phyloP scores from a whole-genome alignment of 306 rosid species.

The Medicago lupulina region DNA sequence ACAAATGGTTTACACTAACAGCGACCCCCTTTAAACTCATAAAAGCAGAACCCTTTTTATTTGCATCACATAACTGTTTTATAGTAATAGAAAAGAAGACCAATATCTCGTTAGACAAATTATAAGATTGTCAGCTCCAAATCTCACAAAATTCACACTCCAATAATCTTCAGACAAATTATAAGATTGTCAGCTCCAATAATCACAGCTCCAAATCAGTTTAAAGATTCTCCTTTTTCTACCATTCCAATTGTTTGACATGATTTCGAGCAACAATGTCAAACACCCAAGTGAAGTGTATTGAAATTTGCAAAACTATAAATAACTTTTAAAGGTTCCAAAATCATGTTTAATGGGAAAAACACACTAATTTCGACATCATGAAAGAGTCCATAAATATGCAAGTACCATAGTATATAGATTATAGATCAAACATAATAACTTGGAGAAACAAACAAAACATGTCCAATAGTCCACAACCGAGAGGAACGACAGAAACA shows the following conservation, averaged over 20 bases:
- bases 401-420: not conserved
- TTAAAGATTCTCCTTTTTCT: not conserved
- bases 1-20: too few species aligned
- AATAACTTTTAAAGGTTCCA: too few species aligned
- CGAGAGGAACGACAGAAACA: constrained; percentile 17
- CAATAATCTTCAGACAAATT: too few species aligned
- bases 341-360: not conserved
- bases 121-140: constrained; percentile 10
- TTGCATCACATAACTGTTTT: constrained; percentile 19
- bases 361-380: constrained; percentile 2
- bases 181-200: constrained; percentile 9
- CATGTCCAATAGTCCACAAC: constrained; percentile 1
- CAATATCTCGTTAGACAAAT: not conserved
- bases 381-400: constrained; percentile 13
- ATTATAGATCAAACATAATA: not conserved
- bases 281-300: not conserved
- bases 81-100: constrained; percentile 22
- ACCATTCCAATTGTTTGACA: constrained; percentile 8
- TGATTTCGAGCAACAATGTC: constrained; percentile 6
- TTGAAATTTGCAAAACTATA: constrained; percentile 3
- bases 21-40: too few species aligned
- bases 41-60: not conserved
- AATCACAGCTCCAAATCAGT: not conserved
- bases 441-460: constrained; percentile 38
- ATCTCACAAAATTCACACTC: too few species aligned